Percentiles rank a stretch among this genome's conserved stretches.
phyloP scores from a whole-genome alignment of 768 basidiomycete genomes.

The Agaricus subrufescens region DNA sequence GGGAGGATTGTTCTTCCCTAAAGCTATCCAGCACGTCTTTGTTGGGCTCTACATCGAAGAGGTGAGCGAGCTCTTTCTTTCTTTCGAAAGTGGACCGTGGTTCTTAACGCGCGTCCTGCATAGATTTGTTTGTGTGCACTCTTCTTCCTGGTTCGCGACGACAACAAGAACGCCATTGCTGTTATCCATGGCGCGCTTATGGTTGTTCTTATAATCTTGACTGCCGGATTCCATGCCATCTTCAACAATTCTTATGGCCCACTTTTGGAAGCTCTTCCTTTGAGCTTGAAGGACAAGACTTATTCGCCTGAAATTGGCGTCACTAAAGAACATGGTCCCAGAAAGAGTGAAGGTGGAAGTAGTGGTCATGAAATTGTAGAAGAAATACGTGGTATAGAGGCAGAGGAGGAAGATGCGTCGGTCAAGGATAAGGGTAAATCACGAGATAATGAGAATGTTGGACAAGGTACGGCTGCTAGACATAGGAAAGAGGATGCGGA shows the following conservation, averaged over 20 bases:
- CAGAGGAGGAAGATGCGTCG: background rate
- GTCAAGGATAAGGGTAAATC: conserved; percentile 11
- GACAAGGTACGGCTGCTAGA: conserved; percentile 1
- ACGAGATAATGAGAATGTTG: background rate
- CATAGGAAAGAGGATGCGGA: conserved; percentile 29
- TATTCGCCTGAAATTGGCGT: conserved; percentile 24
- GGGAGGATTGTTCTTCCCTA: conserved; percentile 93
- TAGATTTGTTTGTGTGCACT: conserved; percentile 71
- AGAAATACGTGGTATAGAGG: background rate
- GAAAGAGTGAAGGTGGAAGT: background rate
- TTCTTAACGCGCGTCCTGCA: background rate
- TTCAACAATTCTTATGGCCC: conserved; percentile 80
- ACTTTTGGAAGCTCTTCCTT: conserved; percentile 71
- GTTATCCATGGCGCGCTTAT: conserved; percentile 76
- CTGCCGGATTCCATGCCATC: conserved; percentile 68
- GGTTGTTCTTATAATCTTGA: conserved; percentile 80
- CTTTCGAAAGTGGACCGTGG: conserved; percentile 4
- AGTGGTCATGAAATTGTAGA: background rate
- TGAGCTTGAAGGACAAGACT: conserved; percentile 67
- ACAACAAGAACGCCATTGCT: conserved; percentile 47
- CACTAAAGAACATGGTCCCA: background rate
- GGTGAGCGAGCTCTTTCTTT: conserved; percentile 1
- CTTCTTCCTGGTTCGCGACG: conserved; percentile 81
- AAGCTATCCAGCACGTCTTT: conserved; percentile 89
- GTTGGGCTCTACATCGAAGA: conserved; percentile 93